These are phyloP conservation scores for Sclerotinia nivalis DNA, from an alignment of 2,329 filamentous ascomycete genomes.

Conservation along the genomic window DNA sequence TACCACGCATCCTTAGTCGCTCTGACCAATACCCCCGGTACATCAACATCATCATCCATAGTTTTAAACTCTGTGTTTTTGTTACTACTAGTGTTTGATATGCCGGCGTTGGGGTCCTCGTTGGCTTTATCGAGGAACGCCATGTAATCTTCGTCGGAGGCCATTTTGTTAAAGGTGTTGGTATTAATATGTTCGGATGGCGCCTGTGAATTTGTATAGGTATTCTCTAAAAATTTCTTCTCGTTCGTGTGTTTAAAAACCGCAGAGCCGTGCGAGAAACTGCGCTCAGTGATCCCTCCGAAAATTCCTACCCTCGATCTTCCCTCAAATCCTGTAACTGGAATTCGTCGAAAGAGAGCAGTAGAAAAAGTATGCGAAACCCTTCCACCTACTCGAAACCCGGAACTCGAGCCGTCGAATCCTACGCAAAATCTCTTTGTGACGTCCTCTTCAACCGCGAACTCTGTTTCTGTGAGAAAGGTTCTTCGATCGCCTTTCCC, in stretches of 20 bases:
- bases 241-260: not conserved
- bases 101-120: constrained; percentile 67
- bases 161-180: constrained; percentile 50
- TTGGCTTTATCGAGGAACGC: constrained; percentile 88
- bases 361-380: constrained; percentile 8
- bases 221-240: not conserved
- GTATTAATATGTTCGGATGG: not conserved
- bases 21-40: constrained; percentile 60
- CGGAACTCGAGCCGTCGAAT: not conserved
- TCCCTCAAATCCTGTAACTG: not conserved
- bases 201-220: not conserved
- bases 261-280: not conserved
- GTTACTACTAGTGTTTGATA: constrained; percentile 40
- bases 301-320: not conserved
- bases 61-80: constrained; percentile 51
- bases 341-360: not conserved
- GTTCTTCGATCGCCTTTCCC: constrained; percentile 1
- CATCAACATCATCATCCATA: constrained; percentile 53
- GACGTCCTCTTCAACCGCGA: not conserved
- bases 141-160: constrained; percentile 79
- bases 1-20: constrained; percentile 65
- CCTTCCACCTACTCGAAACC: constrained; percentile 4
- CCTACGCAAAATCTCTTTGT: not conserved
- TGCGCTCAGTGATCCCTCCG: not conserved
- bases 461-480: not conserved